Evolutionary conservation across 2,329 filamentous ascomycete species (phyloP), one percentile per base, ranked within the genome.

Genomic region (Acephala macrosclerotiorum): DNA sequence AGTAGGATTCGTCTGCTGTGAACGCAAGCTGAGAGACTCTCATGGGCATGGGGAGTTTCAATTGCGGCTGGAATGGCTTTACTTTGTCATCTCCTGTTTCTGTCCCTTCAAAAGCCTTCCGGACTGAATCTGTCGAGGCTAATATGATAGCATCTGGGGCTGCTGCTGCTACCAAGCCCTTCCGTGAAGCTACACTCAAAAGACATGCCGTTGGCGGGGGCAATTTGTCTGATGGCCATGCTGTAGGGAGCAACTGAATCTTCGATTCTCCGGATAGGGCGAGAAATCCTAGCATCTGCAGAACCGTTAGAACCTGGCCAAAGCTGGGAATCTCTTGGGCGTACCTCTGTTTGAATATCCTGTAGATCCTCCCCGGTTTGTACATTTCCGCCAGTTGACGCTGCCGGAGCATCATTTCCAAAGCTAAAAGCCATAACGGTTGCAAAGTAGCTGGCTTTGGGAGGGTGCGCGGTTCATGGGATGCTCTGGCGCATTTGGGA

Each of bases 21-120:
- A 99, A 99, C 18, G 90, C 89, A 22, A 99, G 84, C 77, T 99
- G 96, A 12, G 93, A 96, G 61, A 97, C 86, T 72, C 91, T 89
- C 74, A 89, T 85, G 11, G 91, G 87, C 73, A 96, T 85, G 1
- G 89, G 82, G 7, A 98, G 85, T 66, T 84, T 90, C 60, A 92
- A 82, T 76, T 95, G 88, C 2, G 94, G 91, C 66, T 88, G 82
- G 73, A 96, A 96, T 14, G 84, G 76, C 68, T 91, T 88, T 62
- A 91, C 81, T 68, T 94, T 88, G 66, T 84, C 85, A 68, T 90
- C 89, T 71, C 82, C 84, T 65, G 84, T 80, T 69, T 87, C 85
- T 40, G 84, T 80, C 14, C 83, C 78, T 64, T 86, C 83, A 75
- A 97, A 95, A 1, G 91, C 89, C 69, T 91, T 89, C 72, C 94